These are phyloP conservation scores for Aspergillus affinis DNA, from an alignment of 495 filamentous ascomycete species.

Conservation along the genomic window DNA sequence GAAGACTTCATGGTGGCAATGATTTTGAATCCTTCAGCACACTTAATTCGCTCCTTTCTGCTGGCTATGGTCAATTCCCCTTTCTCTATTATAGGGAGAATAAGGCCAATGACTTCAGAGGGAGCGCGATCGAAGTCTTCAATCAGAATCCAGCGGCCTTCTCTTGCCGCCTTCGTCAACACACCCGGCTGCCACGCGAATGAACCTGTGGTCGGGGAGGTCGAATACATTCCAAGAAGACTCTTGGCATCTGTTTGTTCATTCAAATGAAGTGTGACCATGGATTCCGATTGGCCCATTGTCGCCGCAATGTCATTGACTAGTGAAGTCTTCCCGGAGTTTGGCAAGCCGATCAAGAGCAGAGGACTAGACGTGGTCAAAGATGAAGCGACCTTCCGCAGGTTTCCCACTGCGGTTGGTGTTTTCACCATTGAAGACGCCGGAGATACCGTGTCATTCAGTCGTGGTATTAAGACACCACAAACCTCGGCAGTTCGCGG, in stretches of 20 bases:
- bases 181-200: constrained; percentile 94
- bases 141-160: constrained; percentile 94
- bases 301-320: constrained; percentile 79
- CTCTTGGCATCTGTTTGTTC: constrained; percentile 97
- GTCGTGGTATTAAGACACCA: constrained; percentile 66
- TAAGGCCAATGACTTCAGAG: constrained; percentile 88
- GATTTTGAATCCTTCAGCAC: constrained; percentile 79
- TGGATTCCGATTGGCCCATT: constrained; percentile 67
- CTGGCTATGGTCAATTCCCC: constrained; percentile 84
- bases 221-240: constrained; percentile 89
- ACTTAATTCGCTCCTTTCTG: constrained; percentile 79
- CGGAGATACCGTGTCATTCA: constrained; percentile 43
- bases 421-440: constrained; percentile 67
- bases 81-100: constrained; percentile 86
- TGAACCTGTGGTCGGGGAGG: constrained; percentile 76
- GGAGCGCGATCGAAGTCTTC: constrained; percentile 96
- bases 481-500: constrained; percentile 54
- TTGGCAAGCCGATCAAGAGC: constrained; percentile 77
- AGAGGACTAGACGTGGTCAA: constrained; percentile 67
- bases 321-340: constrained; percentile 85
- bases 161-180: constrained; percentile 85
- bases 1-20: constrained; percentile 86
- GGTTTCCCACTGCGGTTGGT: constrained; percentile 65
- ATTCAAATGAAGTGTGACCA: constrained; percentile 92
- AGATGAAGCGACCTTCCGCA: constrained; percentile 62